phyloP scores from a whole-genome alignment of 2,329 filamentous ascomycete species.

The Colletotrichum sojae region DNA sequence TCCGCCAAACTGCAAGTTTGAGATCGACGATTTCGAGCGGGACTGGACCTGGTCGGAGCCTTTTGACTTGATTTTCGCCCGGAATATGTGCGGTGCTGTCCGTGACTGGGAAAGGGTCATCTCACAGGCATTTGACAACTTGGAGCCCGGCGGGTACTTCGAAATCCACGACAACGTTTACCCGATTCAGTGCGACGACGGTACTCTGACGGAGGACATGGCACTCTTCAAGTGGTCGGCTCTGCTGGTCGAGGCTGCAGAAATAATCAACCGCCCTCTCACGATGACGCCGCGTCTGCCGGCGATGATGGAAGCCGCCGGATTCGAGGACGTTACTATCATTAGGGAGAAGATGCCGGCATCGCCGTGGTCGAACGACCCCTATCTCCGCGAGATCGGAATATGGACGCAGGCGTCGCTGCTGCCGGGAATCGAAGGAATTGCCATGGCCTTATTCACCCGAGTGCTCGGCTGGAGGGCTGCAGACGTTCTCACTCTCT shows the following conservation, averaged over 20 bases:
- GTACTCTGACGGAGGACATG: slow-evolving; percentile 47
- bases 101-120: slow-evolving; percentile 43
- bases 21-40: slow-evolving; percentile 50
- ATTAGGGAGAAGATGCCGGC: slow-evolving; percentile 47
- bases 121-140: slow-evolving; percentile 34
- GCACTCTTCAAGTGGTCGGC: slow-evolving; percentile 24
- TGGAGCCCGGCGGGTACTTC: slow-evolving; percentile 33
- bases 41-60: slow-evolving; percentile 43
- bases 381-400: slow-evolving; percentile 47
- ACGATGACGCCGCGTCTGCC: background rate
- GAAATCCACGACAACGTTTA: slow-evolving; percentile 43
- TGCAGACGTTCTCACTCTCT: slow-evolving; percentile 45
- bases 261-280: background rate
- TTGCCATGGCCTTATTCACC: slow-evolving; percentile 49
- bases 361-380: slow-evolving; percentile 51
- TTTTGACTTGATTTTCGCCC: slow-evolving; percentile 54
- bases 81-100: slow-evolving; percentile 51
- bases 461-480: slow-evolving; percentile 46
- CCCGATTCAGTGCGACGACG: slow-evolving; percentile 50
- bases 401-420: slow-evolving; percentile 40
- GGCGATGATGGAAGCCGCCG: slow-evolving; percentile 25
- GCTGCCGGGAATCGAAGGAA: slow-evolving; percentile 45
- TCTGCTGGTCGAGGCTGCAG: slow-evolving; percentile 10
- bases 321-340: slow-evolving; percentile 50
- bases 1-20: slow-evolving; percentile 48